phyloP scores from a whole-genome alignment of 1,284 basidiomycete genomes.

The Testicularia cyperi region DNA sequence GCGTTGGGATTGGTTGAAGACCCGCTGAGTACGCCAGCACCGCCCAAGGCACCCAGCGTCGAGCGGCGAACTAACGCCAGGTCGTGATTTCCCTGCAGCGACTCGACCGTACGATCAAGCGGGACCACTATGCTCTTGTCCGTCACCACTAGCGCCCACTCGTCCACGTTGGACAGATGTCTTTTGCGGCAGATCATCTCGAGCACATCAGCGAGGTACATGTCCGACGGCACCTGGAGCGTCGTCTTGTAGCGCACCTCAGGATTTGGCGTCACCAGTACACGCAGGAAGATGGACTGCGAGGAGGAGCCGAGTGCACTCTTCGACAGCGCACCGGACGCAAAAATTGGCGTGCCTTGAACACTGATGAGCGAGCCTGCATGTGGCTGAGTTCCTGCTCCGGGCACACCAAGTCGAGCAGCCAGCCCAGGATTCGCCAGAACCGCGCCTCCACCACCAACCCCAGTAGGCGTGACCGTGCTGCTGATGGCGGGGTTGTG shows the following conservation, averaged over 20 bases:
- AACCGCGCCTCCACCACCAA: conserved; percentile 15
- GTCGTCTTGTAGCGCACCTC: conserved; percentile 58
- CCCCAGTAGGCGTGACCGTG: too few species aligned
- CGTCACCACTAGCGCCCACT: conserved; percentile 55
- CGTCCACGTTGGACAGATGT: conserved; percentile 41
- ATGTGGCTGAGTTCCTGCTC: conserved; percentile 6
- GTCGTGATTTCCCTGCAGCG: conserved; percentile 81
- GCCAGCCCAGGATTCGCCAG: conserved; percentile 20
- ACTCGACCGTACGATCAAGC: conserved; percentile 91
- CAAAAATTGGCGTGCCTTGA: conserved; percentile 49
- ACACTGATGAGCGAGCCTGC: conserved; percentile 40
- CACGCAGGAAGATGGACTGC: conserved; percentile 47
- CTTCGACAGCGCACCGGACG: conserved; percentile 36
- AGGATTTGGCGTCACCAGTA: conserved; percentile 49
- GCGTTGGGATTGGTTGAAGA: conserved; percentile 82
- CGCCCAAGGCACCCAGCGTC: conserved; percentile 37
- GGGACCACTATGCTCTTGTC: conserved; percentile 73
- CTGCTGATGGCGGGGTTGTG: conserved; percentile 14
- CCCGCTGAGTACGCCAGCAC: conserved; percentile 60
- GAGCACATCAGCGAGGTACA: conserved; percentile 94
- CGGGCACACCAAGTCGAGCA: conserved; percentile 18
- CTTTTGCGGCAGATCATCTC: conserved; percentile 64
- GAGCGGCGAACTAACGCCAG: conserved; percentile 76
- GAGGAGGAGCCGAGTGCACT: conserved; percentile 33
- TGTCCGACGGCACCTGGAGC: conserved; percentile 68